These are phyloP conservation scores for Talaromyces sp. DNA, from an alignment of 2,329 filamentous ascomycete genomes.

Conservation along the genomic window DNA sequence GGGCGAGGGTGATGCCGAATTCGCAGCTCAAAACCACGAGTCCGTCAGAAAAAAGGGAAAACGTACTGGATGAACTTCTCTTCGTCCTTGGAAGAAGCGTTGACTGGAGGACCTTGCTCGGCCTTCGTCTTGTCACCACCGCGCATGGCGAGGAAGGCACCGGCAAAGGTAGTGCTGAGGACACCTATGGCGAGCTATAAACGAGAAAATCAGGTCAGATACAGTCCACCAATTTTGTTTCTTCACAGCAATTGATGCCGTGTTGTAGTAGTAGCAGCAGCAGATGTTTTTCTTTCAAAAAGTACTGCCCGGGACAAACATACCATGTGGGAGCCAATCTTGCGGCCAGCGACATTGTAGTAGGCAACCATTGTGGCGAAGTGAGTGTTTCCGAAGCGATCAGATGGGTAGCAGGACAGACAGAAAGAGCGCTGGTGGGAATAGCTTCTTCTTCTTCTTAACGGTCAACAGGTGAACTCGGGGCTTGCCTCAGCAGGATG, in stretches of 20 bases:
- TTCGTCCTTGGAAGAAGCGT: constrained; percentile 61
- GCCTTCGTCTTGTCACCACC: constrained; percentile 42
- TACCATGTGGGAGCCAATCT: constrained; percentile 49
- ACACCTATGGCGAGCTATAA: constrained; percentile 56
- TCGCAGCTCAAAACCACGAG: not conserved
- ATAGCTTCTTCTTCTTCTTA: not conserved
- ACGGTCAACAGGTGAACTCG: not conserved
- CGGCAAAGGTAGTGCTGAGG: constrained; percentile 45
- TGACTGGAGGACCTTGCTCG: constrained; percentile 50
- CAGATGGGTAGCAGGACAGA: not conserved
- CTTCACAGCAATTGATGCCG: not conserved
- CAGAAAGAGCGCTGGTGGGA: not conserved
- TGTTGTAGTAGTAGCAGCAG: not conserved
- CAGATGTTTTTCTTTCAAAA: not conserved
- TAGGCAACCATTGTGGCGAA: constrained; percentile 43
- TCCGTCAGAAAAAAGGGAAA: too few species aligned
- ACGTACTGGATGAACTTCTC: constrained; percentile 64
- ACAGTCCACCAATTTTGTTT: not conserved
- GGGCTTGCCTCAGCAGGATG: constrained; percentile 4
- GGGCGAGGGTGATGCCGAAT: not conserved
- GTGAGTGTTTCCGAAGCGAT: constrained; percentile 9
- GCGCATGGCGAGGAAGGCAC: constrained; percentile 39
- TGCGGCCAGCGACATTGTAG: constrained; percentile 47
- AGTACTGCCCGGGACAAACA: constrained; percentile 20
- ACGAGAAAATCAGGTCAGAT: not conserved